Percentiles rank a stretch among this genome's conserved stretches.
These are phyloP conservation scores for Bremia lactucae DNA, from an alignment of 352 stramenopile species.

Conservation along the genomic window DNA sequence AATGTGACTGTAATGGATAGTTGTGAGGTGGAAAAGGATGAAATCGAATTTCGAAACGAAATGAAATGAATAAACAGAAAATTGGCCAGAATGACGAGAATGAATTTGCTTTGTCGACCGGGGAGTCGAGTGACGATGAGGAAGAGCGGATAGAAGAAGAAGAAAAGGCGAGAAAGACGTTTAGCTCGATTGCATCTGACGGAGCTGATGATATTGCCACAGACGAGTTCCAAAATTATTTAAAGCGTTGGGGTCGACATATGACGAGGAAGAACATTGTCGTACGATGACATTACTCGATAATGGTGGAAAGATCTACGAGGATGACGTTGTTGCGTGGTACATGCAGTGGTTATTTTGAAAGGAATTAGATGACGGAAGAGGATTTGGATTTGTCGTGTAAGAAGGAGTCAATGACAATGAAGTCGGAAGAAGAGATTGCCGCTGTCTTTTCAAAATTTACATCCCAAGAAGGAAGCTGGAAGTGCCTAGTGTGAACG, in stretches of 20 bases:
- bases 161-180: conserved; percentile 33
- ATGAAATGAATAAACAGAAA: conserved; percentile 7
- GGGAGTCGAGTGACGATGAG: conserved; percentile 48
- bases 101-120: conserved; percentile 35
- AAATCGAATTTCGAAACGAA: background rate
- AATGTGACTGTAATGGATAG: background rate
- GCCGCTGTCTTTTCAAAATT: conserved; percentile 41
- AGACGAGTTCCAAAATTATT: conserved; percentile 40
- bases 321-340: conserved; percentile 47
- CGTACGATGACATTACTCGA: conserved; percentile 24
- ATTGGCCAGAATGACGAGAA: conserved; percentile 64
- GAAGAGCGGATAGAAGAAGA: conserved; percentile 58
- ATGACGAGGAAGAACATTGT: conserved; percentile 41
- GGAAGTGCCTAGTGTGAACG: conserved; percentile 49
- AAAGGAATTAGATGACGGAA: conserved; percentile 32
- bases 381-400: conserved; percentile 7
- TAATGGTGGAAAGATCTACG: conserved; percentile 37
- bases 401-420: conserved; percentile 8
- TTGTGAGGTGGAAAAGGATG: background rate
- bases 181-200: conserved; percentile 26
- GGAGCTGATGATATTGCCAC: conserved; percentile 21
- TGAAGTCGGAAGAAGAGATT: conserved; percentile 51
- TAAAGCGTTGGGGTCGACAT: conserved; percentile 45
- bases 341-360: conserved; percentile 59
- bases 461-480: conserved; percentile 35